Evolutionary conservation across 208 protist genomes (phyloP).

Genomic region (Angomonas deanei): DNA sequence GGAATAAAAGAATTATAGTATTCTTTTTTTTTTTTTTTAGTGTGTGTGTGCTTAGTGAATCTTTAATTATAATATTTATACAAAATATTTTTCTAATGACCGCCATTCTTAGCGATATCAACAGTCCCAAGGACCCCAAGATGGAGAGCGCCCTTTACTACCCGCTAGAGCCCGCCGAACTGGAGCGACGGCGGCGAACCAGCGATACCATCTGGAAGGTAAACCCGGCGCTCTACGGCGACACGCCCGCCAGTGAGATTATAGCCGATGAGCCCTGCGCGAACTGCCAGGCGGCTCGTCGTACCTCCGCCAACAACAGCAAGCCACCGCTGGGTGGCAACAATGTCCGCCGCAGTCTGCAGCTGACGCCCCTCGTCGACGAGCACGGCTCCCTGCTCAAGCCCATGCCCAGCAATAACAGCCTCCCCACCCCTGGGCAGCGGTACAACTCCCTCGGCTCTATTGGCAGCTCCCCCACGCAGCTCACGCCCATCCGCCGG

Average conservation of each 20-base stretch:
- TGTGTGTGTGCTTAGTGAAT: background rate
- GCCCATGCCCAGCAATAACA: background rate
- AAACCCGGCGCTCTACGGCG: background rate
- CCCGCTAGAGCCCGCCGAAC: background rate
- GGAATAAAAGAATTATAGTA: background rate
- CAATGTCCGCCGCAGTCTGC: background rate
- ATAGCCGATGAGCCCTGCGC: background rate
- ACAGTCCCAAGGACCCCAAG: background rate
- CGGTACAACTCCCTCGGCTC: background rate
- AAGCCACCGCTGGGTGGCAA: background rate
- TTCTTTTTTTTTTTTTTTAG: conserved; percentile 2
- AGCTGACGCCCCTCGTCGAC: background rate
- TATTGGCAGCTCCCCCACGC: background rate
- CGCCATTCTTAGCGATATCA: no score
- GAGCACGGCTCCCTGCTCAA: background rate
- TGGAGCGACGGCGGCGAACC: background rate
- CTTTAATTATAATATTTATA: no score
- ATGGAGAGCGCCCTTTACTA: background rate
- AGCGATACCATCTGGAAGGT: background rate
- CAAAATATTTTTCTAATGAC: no score
- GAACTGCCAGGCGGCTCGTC: background rate
- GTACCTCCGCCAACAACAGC: background rate
- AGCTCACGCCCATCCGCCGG: no score
- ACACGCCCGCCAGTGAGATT: background rate
- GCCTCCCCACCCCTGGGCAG: background rate